Evolutionary conservation across 495 filamentous ascomycete genomes (phyloP), one percentile per base, ranked within the genome.

Genomic region (Podospora pseudocomata): DNA sequence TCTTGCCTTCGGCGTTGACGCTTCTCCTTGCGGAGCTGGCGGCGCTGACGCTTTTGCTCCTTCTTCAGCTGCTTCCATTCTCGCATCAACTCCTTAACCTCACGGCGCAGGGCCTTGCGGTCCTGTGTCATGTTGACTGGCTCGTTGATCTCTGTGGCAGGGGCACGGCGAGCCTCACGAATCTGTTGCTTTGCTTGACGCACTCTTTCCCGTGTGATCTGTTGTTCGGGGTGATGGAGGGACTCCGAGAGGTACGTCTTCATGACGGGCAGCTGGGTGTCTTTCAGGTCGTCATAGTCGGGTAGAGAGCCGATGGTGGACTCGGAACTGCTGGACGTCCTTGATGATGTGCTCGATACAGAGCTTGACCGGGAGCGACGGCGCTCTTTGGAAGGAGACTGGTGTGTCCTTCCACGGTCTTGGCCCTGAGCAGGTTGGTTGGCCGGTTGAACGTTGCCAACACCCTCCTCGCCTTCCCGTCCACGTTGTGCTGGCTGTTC

Each of bases 271-370:
- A 85, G 76, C 71, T 83, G 81, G 32, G 67, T 58, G 49, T 81
- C 80, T 11, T 71, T 70, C 0, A 86, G 75, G 55, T 80, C 77
- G 63, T 84, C 79, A 67, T 79, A 80, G 64, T 80, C 81, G 3
- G 82, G 81, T 11, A 84, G 80, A 49, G 80, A 82, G 28, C 79
- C 82, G 54, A 81, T 70, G 18, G 81, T 81, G 0, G 78, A 78
- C 44, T 73, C 78, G 1, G 80, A 81, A 7, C 73, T 72, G 23
- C 79, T 80, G 0, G 75, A 78, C 4, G 70, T 69, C 15, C 70
- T 73, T 4, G 70, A 72, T 1, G 71, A 67, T 6, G 73, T 73
- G 53, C 68, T 73, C 18, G 74, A 73, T 19, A 63, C 66, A 1
- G 71, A 73, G 68, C 49, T 67, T 4, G 72, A 71, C 9, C 73